phyloP scores from a whole-genome alignment of 2,329 filamentous ascomycete genomes.

The Thielaviopsis populi region DNA sequence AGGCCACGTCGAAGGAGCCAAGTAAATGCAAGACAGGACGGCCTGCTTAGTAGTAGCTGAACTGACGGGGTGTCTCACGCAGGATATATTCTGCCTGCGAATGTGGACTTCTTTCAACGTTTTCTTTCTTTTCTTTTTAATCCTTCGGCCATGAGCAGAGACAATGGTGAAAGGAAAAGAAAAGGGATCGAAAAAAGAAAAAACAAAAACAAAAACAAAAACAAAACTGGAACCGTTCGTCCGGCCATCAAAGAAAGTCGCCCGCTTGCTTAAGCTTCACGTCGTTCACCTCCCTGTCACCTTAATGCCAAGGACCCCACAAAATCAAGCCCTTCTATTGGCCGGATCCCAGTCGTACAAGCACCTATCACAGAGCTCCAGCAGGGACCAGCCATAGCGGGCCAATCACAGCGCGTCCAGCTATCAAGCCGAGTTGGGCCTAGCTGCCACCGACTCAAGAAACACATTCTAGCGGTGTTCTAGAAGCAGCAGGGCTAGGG shows the following conservation, averaged over 20 bases:
- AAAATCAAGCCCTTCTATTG: not conserved
- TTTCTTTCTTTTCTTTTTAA: not conserved
- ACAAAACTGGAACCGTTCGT: not conserved
- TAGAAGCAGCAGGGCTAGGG: not conserved
- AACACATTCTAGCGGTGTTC: not conserved
- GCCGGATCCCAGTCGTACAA: not conserved
- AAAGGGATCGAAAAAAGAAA: not conserved
- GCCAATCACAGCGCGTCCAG: not conserved
- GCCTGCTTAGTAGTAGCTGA: not conserved
- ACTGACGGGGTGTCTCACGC: not conserved
- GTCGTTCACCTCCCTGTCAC: not conserved
- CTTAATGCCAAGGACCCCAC: not conserved
- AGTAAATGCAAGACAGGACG: not conserved
- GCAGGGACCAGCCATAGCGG: not conserved
- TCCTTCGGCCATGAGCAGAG: too few relatives aligned
- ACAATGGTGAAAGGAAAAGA: not conserved
- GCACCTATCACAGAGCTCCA: not conserved
- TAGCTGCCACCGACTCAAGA: not conserved
- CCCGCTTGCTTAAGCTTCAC: not conserved
- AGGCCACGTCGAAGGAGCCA: too few relatives aligned
- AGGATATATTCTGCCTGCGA: not conserved
- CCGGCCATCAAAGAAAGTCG: not conserved
- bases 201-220: not conserved
- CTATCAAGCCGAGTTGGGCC: not conserved
- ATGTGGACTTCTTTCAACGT: not conserved